Conservation (phyloP, 176 grass and related monocot genomes). For the Avena eriantha region DNA sequence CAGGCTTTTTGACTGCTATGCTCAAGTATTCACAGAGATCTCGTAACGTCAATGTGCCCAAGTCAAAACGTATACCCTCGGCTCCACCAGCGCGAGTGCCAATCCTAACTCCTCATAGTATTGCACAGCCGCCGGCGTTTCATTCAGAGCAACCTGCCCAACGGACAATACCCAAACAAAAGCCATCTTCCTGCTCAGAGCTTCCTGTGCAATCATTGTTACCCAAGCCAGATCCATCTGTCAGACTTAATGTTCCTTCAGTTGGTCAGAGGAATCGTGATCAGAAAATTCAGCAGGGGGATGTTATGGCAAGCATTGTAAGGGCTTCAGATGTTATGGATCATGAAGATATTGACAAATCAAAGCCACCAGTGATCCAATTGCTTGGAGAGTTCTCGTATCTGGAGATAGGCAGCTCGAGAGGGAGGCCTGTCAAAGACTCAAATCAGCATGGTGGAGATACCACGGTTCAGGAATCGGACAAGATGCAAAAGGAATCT, state of each 20-base stretch:
- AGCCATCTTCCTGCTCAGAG: background rate
- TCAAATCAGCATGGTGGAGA: slow-evolving; percentile 26
- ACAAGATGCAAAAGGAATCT: slow-evolving; percentile 30
- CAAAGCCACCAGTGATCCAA: slow-evolving; percentile 41
- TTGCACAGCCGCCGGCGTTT: background rate
- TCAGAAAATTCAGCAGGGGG: slow-evolving; percentile 24
- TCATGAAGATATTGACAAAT: slow-evolving; percentile 20
- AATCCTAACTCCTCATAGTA: slow-evolving; percentile 19
- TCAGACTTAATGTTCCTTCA: background rate
- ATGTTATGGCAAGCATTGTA: background rate
- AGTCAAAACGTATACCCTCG: background rate
- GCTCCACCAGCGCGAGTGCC: slow-evolving; percentile 1
- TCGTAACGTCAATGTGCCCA: background rate
- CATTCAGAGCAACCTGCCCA: background rate
- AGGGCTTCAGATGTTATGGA: slow-evolving; percentile 15
- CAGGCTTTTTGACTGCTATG: slow-evolving; percentile 30
- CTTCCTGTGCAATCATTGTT: slow-evolving; percentile 16
- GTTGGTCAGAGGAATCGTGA: background rate
- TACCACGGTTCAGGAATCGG: slow-evolving; percentile 15
- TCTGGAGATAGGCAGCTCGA: slow-evolving; percentile 16
- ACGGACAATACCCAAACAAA: background rate
- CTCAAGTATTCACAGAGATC: slow-evolving; percentile 45
- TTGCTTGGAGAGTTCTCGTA: slow-evolving; percentile 53
- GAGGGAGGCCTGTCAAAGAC: slow-evolving; percentile 21
- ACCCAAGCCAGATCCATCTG: background rate